Percentiles rank a stretch among this genome's conserved stretches.
phyloP scores from a whole-genome alignment of 2,329 filamentous ascomycete species.

The Diaporthe nobilis region DNA sequence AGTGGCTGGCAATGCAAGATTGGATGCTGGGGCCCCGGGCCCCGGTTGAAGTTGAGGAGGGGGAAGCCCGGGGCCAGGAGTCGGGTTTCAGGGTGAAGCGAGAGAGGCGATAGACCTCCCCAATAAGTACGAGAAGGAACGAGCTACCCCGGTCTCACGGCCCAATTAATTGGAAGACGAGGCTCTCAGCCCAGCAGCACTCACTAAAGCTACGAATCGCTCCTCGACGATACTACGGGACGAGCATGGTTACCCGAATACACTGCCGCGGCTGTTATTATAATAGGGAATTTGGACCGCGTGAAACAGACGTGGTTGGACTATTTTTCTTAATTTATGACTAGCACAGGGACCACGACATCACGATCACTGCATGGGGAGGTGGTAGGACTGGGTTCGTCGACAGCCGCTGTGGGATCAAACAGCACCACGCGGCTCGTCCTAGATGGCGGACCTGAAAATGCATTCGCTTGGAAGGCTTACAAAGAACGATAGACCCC shows the following conservation, averaged over 20 bases:
- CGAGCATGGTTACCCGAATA: neutral
- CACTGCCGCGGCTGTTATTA: neutral
- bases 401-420: slow-evolving; percentile 26
- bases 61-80: slow-evolving; percentile 24
- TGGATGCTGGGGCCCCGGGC: slow-evolving; percentile 95
- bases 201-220: neutral
- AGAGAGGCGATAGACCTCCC: slow-evolving; percentile 10
- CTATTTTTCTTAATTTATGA: neutral
- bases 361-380: slow-evolving; percentile 28
- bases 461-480: slow-evolving; percentile 18
- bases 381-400: slow-evolving; percentile 10
- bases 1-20: slow-evolving; percentile 97
- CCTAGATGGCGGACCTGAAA: slow-evolving; percentile 2
- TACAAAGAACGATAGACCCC: slow-evolving; percentile 25
- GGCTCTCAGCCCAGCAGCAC: neutral
- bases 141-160: neutral
- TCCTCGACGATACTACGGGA: neutral
- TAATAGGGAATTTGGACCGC: neutral
- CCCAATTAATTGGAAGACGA: neutral
- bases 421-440: slow-evolving; percentile 34
- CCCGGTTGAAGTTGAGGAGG: slow-evolving; percentile 59
- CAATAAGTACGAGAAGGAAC: neutral
- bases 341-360: slow-evolving; percentile 4
- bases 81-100: slow-evolving; percentile 22
- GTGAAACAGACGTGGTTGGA: neutral